Evolutionary conservation across 768 basidiomycete genomes (phyloP), one percentile per base, ranked within the genome.

Genomic region (Termitomyces sp.): DNA sequence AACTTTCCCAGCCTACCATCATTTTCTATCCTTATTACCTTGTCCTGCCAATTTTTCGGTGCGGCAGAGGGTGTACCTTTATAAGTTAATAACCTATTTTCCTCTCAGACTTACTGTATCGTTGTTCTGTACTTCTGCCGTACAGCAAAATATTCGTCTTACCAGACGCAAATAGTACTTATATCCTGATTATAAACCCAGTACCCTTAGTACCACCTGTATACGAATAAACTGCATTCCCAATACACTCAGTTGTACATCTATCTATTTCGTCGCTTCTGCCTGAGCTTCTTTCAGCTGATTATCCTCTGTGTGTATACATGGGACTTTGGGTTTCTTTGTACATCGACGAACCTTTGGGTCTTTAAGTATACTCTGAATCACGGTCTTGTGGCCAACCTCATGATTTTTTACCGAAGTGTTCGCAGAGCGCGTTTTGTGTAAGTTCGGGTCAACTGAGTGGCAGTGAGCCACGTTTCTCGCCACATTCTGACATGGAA

Each of bases 111-210:
- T 29, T 47, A 46, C 25, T 46, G 34, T 55, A 55, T 29, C 35
- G n/a, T 16, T 44, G 34, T 38, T 23, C 53, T 44, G 53, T 25
- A 44, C 53, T 46, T 19, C 44, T 35, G 38, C 23, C 16, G 34
- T 55, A 46, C 54, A 55, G 54, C 44, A 45, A 55, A 55, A 55
- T 46, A 47, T 38, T 47, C 27, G 49, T 27, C 50, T 51, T 38
- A 14, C 29, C 34, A 19, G 42, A 35, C n/a, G 27, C 27, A 27
- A 45, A 55, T 45, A 38, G 44, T 46, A 45, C 44, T 55, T 55
- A 55, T 55, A 55, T 54, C 44, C 54, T 0, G 23, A 46, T 6
- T 47, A 47, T 47, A 32, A 55, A n/a, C 32, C 35, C 17, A 55
- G 45, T 55, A 55, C 31, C 23, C 44, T 11, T 55, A 55, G 14